Conservation (phyloP, 2,329 filamentous ascomycete species). For the Colletotrichum shisoi region DNA sequence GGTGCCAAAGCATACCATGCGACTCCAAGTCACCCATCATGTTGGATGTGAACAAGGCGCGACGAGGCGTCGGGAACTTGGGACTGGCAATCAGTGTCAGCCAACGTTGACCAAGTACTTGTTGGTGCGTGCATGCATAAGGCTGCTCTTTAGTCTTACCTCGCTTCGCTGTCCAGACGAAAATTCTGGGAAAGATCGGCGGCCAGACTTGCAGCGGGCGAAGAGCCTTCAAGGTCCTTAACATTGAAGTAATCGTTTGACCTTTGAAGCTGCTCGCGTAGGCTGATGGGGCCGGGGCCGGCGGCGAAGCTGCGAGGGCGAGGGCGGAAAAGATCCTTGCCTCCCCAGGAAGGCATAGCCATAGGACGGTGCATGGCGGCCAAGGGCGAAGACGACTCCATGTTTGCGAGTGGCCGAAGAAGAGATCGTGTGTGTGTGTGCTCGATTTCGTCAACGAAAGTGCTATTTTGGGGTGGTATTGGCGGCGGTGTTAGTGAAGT, state of each 20-base stretch:
- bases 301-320: constrained; percentile 58
- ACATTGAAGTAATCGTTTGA: constrained; percentile 81
- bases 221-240: constrained; percentile 81
- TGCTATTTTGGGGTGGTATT: constrained; percentile 7
- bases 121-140: constrained; percentile 13
- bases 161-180: constrained; percentile 82
- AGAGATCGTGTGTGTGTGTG: constrained; percentile 10
- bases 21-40: constrained; percentile 66
- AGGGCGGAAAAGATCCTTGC: constrained; percentile 61
- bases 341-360: constrained; percentile 67
- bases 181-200: constrained; percentile 97
- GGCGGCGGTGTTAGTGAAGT: constrained; percentile 16
- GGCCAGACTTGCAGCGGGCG: constrained; percentile 87
- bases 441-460: constrained; percentile 21
- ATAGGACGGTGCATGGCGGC: constrained; percentile 85
- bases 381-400: constrained; percentile 91
- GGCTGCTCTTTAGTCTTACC: constrained; percentile 63
- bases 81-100: constrained; percentile 64
- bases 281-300: constrained; percentile 75
- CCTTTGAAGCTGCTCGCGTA: constrained; percentile 75
- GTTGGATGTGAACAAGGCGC: constrained; percentile 81
- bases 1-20: constrained; percentile 62
- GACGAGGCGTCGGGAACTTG: constrained; percentile 80
- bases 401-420: constrained; percentile 52
- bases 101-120: neutral